Evolutionary conservation across 352 stramenopile species (phyloP).

Genomic region (Chloridella minuta): DNA sequence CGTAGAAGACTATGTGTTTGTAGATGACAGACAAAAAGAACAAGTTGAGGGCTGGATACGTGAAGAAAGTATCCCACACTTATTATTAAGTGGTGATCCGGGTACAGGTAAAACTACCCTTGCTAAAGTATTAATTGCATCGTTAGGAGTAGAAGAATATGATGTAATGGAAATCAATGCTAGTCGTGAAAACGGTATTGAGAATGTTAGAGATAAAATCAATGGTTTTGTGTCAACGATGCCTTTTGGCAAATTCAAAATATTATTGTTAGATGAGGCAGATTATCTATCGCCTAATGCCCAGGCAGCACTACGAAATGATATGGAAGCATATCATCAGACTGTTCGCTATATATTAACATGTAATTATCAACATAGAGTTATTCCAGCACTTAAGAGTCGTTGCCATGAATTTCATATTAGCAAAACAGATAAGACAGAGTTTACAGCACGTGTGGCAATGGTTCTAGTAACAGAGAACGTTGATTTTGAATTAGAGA

Average conservation of each 20-base stretch:
- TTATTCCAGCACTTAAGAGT: too few species aligned
- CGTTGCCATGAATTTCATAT: too few species aligned
- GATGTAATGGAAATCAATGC: background rate
- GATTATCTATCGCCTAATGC: background rate
- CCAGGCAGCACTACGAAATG: background rate
- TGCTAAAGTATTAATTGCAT: background rate
- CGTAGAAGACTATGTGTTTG: background rate
- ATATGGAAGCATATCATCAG: background rate
- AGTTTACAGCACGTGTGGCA: too few species aligned
- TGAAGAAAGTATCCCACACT: background rate
- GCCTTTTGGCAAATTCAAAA: slow-evolving; percentile 1
- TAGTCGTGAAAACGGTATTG: background rate
- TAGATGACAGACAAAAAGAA: background rate
- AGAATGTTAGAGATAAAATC: background rate
- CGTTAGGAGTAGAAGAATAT: background rate
- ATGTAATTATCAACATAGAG: background rate
- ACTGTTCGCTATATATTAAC: background rate
- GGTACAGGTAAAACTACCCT: slow-evolving; percentile 4
- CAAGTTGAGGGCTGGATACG: background rate
- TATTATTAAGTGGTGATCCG: background rate
- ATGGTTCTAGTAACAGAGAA: too few species aligned
- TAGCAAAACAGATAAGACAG: too few species aligned
- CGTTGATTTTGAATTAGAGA: too few species aligned
- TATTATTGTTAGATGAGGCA: background rate
- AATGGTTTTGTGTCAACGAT: background rate